Conservation (phyloP, 345 rosid genomes). For the Ailanthus altissimus region DNA sequence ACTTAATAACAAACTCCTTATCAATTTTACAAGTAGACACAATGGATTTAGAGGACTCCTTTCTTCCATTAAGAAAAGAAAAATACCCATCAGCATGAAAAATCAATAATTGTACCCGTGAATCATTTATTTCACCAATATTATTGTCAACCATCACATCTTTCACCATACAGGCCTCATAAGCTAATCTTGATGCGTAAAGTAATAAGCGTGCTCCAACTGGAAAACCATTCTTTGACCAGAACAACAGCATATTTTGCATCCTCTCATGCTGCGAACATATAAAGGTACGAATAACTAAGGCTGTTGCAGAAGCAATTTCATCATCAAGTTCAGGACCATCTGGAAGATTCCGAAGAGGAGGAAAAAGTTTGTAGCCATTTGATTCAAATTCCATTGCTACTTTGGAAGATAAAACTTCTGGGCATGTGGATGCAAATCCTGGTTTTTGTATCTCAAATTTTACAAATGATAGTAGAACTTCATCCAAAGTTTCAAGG, state of each 20-base stretch:
- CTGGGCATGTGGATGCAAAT: constrained; percentile 24
- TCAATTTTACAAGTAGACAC: constrained; percentile 29
- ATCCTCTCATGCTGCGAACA: constrained; percentile 38
- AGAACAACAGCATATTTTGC: constrained; percentile 41
- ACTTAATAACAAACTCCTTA: constrained; percentile 25
- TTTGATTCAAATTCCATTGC: constrained; percentile 34
- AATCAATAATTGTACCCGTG: constrained; percentile 31
- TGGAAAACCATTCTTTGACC: constrained; percentile 41
- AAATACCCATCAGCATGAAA: constrained; percentile 47
- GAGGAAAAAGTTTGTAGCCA: constrained; percentile 42
- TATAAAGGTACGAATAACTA: constrained; percentile 39
- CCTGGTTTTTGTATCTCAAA: constrained; percentile 19
- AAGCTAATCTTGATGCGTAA: constrained; percentile 45
- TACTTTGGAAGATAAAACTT: constrained; percentile 33
- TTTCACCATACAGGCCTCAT: constrained; percentile 38
- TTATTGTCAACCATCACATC: constrained; percentile 22
- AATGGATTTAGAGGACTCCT: constrained; percentile 17
- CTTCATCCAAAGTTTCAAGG: constrained; percentile 38
- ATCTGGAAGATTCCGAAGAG: constrained; percentile 25
- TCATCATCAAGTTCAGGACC: constrained; percentile 31
- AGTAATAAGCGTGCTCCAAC: constrained; percentile 49
- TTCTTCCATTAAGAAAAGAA: constrained; percentile 29
- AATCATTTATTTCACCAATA: constrained; percentile 16
- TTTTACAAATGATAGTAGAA: constrained; percentile 36
- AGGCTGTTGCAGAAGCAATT: constrained; percentile 38